Conservation (phyloP, 306 rosid species). For the Datisca glomerata region DNA sequence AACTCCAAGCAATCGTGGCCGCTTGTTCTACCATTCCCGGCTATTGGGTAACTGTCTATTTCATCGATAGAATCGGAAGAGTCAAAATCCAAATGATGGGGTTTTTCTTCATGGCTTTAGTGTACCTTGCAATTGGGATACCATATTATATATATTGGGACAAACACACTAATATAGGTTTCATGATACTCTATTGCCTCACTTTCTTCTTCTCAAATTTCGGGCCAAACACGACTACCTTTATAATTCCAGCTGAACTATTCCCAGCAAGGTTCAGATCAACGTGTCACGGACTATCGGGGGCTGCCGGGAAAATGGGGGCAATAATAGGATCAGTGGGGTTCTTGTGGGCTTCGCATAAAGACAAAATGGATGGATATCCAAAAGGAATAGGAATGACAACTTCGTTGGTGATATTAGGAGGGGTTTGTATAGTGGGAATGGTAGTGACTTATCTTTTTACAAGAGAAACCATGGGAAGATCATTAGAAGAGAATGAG, state of each 20-base stretch:
- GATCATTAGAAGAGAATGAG: constrained; percentile 73
- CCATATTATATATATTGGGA: constrained; percentile 42
- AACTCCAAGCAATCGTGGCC: constrained; percentile 47
- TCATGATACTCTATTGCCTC: constrained; percentile 48
- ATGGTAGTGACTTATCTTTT: constrained; percentile 40
- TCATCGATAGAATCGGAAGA: constrained; percentile 61
- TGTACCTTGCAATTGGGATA: constrained; percentile 38
- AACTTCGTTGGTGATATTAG: constrained; percentile 31
- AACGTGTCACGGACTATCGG: constrained; percentile 75
- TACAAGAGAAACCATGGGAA: constrained; percentile 54
- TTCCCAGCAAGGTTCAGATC: constrained; percentile 71
- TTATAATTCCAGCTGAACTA: constrained; percentile 65
- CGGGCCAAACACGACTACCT: constrained; percentile 92
- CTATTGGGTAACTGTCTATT: constrained; percentile 54
- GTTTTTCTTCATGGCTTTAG: constrained; percentile 39
- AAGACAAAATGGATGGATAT: constrained; percentile 1
- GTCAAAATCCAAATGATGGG: constrained; percentile 57
- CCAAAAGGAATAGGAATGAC: constrained; percentile 32
- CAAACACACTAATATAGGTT: neutral
- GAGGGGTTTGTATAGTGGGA: constrained; percentile 50
- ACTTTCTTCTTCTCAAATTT: constrained; percentile 74
- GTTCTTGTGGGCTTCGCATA: constrained; percentile 42
- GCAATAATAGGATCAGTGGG: constrained; percentile 68
- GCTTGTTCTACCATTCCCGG: constrained; percentile 61
- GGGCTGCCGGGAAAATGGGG: constrained; percentile 57